Base-by-base conservation (phyloP, 768 basidiomycete genomes). In the Pleurotus tuber-regium region DNA sequence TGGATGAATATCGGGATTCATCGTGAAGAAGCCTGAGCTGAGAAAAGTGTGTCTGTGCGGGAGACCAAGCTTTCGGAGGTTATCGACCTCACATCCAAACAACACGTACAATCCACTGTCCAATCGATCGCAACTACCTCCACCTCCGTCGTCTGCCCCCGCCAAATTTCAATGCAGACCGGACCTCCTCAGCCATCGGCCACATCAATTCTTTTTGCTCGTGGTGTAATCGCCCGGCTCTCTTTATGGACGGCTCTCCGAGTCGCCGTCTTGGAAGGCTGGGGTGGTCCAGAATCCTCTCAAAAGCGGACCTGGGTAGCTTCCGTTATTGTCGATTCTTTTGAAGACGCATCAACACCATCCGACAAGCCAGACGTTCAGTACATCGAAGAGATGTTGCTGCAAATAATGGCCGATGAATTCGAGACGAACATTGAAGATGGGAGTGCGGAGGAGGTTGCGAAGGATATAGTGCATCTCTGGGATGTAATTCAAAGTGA, bases 351-450 rank as follows among this genome's bases (percentile, higher is more conserved):
- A n/a, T 47, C 46, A 11, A 16, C 35, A 1, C 75, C 77, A 54
- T 53, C 71, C 55, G 65, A 69, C 26, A 57, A 68, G 1, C 74
- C 68, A 4, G 92, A 95, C 59, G 79, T 78, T 21, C 74, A 82
- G 59, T 92, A 95, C 59, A 70, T 98, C 54, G 92, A 91, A 60
- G 84, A 90, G 47, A 72, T 87, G 56, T 73, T 98, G 11, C 73
- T 89, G 10, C 92, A 96, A 61, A 80, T 90, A 41, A 84, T 97
- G 77, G 73, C 75, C 6, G 92, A 97, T 59, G 95, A 97, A 62
- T 98, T 92, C 60, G 92, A 93, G 18, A 79, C 83, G 11, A 70
- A 77, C 9, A 70, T 98, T 19, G 93, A 97, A 57, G 96, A 98
- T 60, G 90, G 81, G 16, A 93, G 90, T 50, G 84, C 86, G 1